Conservation (phyloP, 1,284 basidiomycete species). For the Macrocystidia cucumis region DNA sequence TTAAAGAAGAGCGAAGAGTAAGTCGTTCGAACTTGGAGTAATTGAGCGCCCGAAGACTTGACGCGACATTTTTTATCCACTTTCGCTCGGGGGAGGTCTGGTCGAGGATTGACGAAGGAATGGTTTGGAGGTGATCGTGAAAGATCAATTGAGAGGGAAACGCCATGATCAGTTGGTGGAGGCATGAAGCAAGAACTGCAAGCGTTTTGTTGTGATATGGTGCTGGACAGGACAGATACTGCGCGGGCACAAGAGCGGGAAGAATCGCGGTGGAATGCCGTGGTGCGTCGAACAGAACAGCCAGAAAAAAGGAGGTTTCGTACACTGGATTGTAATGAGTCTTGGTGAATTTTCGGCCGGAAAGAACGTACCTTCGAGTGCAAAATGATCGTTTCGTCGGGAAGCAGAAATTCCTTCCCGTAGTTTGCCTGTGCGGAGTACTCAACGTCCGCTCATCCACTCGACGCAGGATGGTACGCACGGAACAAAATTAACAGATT, state of each 20-base stretch:
- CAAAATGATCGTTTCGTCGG: conserved; percentile 45
- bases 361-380: conserved; percentile 46
- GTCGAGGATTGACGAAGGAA: conserved; percentile 31
- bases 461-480: conserved; percentile 25
- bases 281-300: conserved; percentile 48
- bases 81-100: conserved; percentile 21
- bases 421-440: conserved; percentile 46
- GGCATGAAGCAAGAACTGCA: conserved; percentile 36
- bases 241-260: conserved; percentile 42
- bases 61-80: conserved; percentile 44
- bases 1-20: conserved; percentile 23
- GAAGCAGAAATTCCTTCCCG: conserved; percentile 61
- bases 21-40: conserved; percentile 41
- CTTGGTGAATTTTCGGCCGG: not conserved
- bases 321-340: conserved; percentile 37
- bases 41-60: conserved; percentile 39
- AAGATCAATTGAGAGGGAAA: conserved; percentile 57
- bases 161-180: conserved; percentile 43
- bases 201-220: conserved; percentile 19
- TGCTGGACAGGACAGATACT: conserved; percentile 27
- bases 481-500: conserved; percentile 64
- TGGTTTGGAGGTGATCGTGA: conserved; percentile 33
- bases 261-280: conserved; percentile 53
- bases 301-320: conserved; percentile 61
- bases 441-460: conserved; percentile 1